Evolutionary conservation across 108 stramenopile species (phyloP).

Genomic region (Nitzschia putrida): DNA sequence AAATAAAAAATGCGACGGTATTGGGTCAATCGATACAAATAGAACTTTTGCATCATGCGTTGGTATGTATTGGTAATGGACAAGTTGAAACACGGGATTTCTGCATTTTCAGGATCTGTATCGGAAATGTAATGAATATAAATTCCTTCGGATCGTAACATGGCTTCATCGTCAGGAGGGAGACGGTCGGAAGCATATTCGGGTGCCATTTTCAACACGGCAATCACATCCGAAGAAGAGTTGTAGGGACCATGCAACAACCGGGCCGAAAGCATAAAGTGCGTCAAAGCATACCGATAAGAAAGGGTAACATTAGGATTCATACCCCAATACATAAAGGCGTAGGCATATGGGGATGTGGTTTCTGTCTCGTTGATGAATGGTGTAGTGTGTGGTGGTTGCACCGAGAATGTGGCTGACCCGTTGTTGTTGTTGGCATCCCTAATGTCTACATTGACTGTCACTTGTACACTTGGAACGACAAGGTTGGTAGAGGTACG

Average conservation of each 20-base stretch:
- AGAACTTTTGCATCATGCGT: constrained; percentile 42
- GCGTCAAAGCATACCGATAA: not conserved
- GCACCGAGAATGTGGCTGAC: too few species aligned
- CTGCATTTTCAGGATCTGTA: not conserved
- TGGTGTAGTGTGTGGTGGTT: too few species aligned
- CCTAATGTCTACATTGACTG: too few species aligned
- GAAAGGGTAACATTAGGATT: not conserved
- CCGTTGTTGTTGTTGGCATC: too few species aligned
- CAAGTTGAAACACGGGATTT: not conserved
- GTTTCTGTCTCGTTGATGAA: too few species aligned
- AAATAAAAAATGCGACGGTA: constrained; percentile 55
- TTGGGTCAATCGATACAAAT: constrained; percentile 36
- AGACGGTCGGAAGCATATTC: not conserved
- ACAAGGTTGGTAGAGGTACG: too few species aligned
- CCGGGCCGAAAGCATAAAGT: not conserved
- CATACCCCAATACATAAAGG: not conserved
- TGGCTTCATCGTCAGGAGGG: constrained; percentile 9
- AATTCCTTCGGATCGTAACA: constrained; percentile 8
- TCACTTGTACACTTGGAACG: too few species aligned
- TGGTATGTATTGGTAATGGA: constrained; percentile 5
- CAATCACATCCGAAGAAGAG: constrained; percentile 38
- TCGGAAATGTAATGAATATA: constrained; percentile 4
- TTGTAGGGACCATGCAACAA: constrained; percentile 10
- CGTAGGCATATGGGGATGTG: not conserved
- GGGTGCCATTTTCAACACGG: constrained; percentile 33